A percentile compares a stretch with the other conserved stretches of the same genome.
Conservation (phyloP, 148 eudicot species). For the Nepenthes gracilis region DNA sequence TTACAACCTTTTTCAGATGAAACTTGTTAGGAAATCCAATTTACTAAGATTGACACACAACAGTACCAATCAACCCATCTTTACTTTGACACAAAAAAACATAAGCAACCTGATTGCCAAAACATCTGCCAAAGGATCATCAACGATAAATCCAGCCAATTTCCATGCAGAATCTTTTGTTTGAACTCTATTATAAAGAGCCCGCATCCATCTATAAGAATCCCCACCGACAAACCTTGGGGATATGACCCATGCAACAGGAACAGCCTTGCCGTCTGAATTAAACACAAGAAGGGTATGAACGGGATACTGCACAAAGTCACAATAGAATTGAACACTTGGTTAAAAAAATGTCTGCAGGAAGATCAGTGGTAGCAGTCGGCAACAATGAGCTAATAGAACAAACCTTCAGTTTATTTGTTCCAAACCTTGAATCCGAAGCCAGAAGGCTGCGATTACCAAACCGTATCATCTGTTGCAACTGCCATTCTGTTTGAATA, state of each 20-base stretch:
- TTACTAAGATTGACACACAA: too few relatives aligned
- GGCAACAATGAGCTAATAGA: slow-evolving; percentile 3
- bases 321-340: slow-evolving; percentile 10
- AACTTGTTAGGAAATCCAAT: too few relatives aligned
- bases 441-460: slow-evolving; percentile 73
- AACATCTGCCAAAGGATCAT: slow-evolving; percentile 71
- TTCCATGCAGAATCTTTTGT: slow-evolving; percentile 81
- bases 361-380: background rate
- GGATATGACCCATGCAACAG: slow-evolving; percentile 88
- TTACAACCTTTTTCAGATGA: too few relatives aligned
- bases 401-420: slow-evolving; percentile 73
- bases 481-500: slow-evolving; percentile 93
- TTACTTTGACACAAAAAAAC: slow-evolving; percentile 1
- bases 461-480: slow-evolving; percentile 92
- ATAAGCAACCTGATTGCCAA: slow-evolving; percentile 50
- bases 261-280: slow-evolving; percentile 92
- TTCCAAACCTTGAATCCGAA: slow-evolving; percentile 74
- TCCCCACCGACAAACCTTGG: slow-evolving; percentile 57
- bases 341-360: background rate
- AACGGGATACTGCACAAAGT: slow-evolving; percentile 49
- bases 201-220: slow-evolving; percentile 85
- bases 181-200: slow-evolving; percentile 69
- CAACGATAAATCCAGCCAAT: slow-evolving; percentile 80
- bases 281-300: slow-evolving; percentile 92
- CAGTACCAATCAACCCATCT: too few relatives aligned